Evolutionary conservation across 2,329 filamentous ascomycete genomes (phyloP).

Genomic region (Phyllachora maydis): DNA sequence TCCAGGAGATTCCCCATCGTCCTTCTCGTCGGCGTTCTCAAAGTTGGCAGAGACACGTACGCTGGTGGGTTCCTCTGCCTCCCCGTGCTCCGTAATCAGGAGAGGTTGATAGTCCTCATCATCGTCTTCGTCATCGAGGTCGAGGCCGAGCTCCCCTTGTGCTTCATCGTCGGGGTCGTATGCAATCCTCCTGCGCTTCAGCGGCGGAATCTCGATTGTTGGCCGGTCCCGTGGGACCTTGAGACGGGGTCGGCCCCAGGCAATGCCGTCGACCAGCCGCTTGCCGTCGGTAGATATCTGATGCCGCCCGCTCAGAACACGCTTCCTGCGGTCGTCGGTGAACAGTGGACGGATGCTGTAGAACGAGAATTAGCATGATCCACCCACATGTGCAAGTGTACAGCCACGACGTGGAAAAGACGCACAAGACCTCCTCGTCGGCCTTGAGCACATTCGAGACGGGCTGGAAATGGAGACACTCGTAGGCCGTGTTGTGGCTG

Average conservation of each 20-base stretch:
- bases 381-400: too few species aligned
- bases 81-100: slow-evolving; percentile 11
- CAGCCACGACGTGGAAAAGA: slow-evolving; percentile 4
- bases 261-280: slow-evolving; percentile 68
- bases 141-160: too few species aligned
- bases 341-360: slow-evolving; percentile 58
- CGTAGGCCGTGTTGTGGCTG: slow-evolving; percentile 40
- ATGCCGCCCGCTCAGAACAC: slow-evolving; percentile 54
- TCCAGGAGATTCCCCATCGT: slow-evolving; percentile 6
- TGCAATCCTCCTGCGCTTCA: slow-evolving; percentile 41
- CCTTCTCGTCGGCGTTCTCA: slow-evolving; percentile 11
- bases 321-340: slow-evolving; percentile 50
- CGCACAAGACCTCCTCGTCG: slow-evolving; percentile 66
- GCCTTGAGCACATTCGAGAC: slow-evolving; percentile 53
- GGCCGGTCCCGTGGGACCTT: slow-evolving; percentile 40
- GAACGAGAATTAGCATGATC: neutral
- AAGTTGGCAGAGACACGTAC: slow-evolving; percentile 11
- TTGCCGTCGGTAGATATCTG: slow-evolving; percentile 65
- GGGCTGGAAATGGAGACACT: slow-evolving; percentile 71
- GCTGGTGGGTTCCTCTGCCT: slow-evolving; percentile 8
- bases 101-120: slow-evolving; percentile 12
- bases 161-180: slow-evolving; percentile 15
- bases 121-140: slow-evolving; percentile 22
- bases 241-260: slow-evolving; percentile 59
- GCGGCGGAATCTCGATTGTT: slow-evolving; percentile 47